Base-by-base conservation (phyloP, 2,329 filamentous ascomycete species). In the Biscogniauxia marginata region DNA sequence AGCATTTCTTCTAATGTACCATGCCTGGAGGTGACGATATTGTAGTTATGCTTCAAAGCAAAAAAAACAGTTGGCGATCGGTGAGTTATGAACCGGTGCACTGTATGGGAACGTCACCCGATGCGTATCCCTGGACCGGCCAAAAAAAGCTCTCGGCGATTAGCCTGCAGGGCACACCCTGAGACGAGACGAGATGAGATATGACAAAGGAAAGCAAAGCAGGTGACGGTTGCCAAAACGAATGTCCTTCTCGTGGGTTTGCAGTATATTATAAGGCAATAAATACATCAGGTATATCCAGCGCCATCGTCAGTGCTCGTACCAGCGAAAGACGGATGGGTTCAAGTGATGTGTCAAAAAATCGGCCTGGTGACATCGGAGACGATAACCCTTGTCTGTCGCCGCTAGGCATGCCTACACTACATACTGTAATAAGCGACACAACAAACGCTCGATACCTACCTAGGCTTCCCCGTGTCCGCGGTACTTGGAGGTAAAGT, bases 361-460 rank as follows among this genome's bases (percentile, higher is more conserved):
- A 39, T 39, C 30, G 30, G 30, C 30, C 30, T 39, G 30, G 30
- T 39, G 30, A 39, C 30, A 39, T 39, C 30, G 30, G 30, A 39
- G 6, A 39, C 6, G 30, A 39, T 39, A 39, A 39, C 30, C 30
- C 30, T 39, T 39, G 30, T 39, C 30, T 39, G 30, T 39, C 30
- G 30, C 30, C 30, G 30, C 30, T 39, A 39, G 13, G 30, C n/a
- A 11, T 34, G 30, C n/a, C n/a, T n/a, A n/a, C n/a, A n/a, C n/a
- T n/a, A n/a, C n/a, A n/a, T n/a, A n/a, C n/a, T n/a, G 30, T n/a
- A 39, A 39, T 49, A 49, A 39, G 48, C 48, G 24, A 49, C 48
- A 49, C 24, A 30, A 49, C 48, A 49, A 49, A 49, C 48, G 48
- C 48, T 18, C 18, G 48, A 49, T 25, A 25, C 18, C n/a, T 34